Base-by-base conservation (phyloP, 1,284 basidiomycete species). In the Lentinula novae-zelandiae region DNA sequence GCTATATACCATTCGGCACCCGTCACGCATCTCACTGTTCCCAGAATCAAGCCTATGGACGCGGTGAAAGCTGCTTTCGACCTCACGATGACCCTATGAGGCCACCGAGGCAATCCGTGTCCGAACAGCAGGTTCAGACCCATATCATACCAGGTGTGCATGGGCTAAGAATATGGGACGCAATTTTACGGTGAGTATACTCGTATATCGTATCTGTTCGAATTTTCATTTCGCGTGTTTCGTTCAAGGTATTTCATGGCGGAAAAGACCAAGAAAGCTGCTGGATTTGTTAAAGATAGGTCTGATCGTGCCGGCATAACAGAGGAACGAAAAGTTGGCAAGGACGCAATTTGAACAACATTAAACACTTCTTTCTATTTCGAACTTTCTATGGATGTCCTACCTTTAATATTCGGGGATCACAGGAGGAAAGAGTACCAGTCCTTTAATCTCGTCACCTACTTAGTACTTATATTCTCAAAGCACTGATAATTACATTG, bases 1-100 rank as follows among this genome's bases (percentile, higher is more conserved):
- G 76, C 70, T 53, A 80, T 86, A 38, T 85, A 85, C 66, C 76
- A 83, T 67, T 79, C 79, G 1, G 82, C 82, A 5, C 84, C 84
- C 12, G 70, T 70, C 4, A 85, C 84, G 2, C 83, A 85, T 64
- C 73, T 69, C 46, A 82, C 75, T 20, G 73, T 85, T n/a, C 84
- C 83, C 0, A 81, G 77, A 67, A 63, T 81, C 53, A 81, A 75
- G 66, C 66, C 72, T 1, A 70, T 70, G 40, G 81, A 84, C 60
- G 75, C 75, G 1, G 62, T 85, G 42, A 74, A 74, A 27, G 82
- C 82, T 15, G 76, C 78, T 1, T 77, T 85, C 62, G 78, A 83
- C 64, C 78, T 6, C 69, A 79, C 33, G 81, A 84, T 64, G 75
- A 81, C 65, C 78, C 81, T n/a, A 72, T 72, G 57, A 76, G 73